phyloP scores from a whole-genome alignment of 2,329 filamentous ascomycete species.

The Alternaria solani region DNA sequence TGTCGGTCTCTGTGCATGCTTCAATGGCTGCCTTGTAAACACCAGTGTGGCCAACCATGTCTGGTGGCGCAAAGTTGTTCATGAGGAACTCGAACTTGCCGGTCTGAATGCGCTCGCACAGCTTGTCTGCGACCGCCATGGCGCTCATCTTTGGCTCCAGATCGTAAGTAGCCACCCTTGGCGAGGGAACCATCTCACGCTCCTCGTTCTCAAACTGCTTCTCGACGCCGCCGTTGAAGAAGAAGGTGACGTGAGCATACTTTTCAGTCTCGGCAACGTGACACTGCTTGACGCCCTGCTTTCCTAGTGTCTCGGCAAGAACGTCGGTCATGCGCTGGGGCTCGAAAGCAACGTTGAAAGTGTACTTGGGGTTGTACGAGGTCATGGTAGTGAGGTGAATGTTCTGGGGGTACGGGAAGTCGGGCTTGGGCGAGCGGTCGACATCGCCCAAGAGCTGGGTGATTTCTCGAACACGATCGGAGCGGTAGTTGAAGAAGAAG shows the following conservation, averaged over 20 bases:
- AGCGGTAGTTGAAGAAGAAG: slow-evolving; percentile 99
- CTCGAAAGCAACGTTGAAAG: slow-evolving; percentile 89
- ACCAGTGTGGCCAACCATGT: slow-evolving; percentile 99
- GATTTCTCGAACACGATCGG: slow-evolving; percentile 94
- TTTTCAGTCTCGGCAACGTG: slow-evolving; percentile 99
- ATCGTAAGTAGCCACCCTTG: slow-evolving; percentile 96
- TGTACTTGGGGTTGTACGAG: slow-evolving; percentile 94
- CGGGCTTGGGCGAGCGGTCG: slow-evolving; percentile 87
- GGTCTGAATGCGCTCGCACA: slow-evolving; percentile 84
- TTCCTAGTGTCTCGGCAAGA: slow-evolving; percentile 94
- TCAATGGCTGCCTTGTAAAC: slow-evolving; percentile 94
- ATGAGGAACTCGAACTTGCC: slow-evolving; percentile 95
- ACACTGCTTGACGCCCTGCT: slow-evolving; percentile 89
- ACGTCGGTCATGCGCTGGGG: slow-evolving; percentile 98
- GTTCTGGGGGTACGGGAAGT: slow-evolving; percentile 94
- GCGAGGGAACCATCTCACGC: slow-evolving; percentile 92
- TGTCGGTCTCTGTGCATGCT: slow-evolving; percentile 85
- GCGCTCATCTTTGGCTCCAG: slow-evolving; percentile 95
- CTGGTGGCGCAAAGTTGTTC: slow-evolving; percentile 99
- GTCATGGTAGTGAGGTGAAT: slow-evolving; percentile 94
- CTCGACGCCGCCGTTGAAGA: slow-evolving; percentile 99
- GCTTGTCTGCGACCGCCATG: slow-evolving; percentile 86
- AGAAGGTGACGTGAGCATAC: slow-evolving; percentile 99
- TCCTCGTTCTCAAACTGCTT: slow-evolving; percentile 93
- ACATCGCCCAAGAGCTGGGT: slow-evolving; percentile 92